Evolutionary conservation across 441 rosid genomes (phyloP), one percentile per base, ranked within the genome.

Genomic region (Capsella rubella): DNA sequence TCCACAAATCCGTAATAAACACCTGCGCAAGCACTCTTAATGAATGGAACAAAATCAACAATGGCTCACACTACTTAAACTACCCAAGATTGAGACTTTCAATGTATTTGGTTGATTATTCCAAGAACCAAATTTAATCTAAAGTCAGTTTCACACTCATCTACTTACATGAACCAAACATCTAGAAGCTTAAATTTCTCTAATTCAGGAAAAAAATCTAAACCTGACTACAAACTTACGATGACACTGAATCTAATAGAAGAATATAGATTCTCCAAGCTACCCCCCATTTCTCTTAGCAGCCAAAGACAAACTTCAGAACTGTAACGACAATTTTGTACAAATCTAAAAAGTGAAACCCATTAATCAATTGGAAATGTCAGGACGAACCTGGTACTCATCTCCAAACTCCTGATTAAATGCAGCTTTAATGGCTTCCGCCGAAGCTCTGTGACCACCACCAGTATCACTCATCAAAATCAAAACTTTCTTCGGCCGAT

Each of bases 391-490:
- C 96, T 90, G 88, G 75, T 95, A 95, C 14, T 87, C 90, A 49
- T 89, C 89, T 7, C 99, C 97, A 69, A 83, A 95, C 74, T 84
- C 91, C 65, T 95, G 90, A 45, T 84, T 50, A 56, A 92, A 92
- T 1, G 99, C 94, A 13, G 95, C 84, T 80, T 82, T 92, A 29
- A 95, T 92, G 43, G 99, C 99, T 78, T 95, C 98, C 4, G 99
- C 99, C 15, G 99, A 95, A 56, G 99, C 97, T 77, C 99, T 64
- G 58, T 95, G 99, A 49, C 99, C 99, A 5, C 99, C 99, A 25
- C 99, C 98, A 4, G 99, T 95, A 63, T 95, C 98, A 70, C 97
- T 95, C 99, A 95, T 95, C 89, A 95, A 83, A 83, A 95, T 92
- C 80, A 92, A 75, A 64, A 95, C 95, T 69, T 84, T 95, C 78